phyloP scores from a whole-genome alignment of 192 early-diverging fungal genomes.

The Cetraspora pellucida region DNA sequence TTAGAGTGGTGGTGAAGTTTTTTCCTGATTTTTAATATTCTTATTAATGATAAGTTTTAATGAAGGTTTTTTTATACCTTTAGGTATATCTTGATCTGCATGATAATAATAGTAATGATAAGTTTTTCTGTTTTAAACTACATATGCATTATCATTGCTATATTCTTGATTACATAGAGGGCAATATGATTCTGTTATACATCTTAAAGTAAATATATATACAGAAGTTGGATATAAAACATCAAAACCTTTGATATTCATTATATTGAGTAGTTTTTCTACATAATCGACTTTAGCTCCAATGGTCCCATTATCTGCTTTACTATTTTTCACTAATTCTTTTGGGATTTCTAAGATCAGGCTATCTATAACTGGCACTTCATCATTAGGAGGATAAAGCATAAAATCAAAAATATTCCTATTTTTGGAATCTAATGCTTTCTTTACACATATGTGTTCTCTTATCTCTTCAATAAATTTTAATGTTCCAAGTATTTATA shows the following conservation, averaged over 20 bases:
- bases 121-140: neutral
- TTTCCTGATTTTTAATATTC: neutral
- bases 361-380: conserved; percentile 27
- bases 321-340: neutral
- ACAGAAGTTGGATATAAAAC: conserved; percentile 3
- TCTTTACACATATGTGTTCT: conserved; percentile 8
- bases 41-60: neutral
- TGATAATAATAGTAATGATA: neutral
- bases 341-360: neutral
- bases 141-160: conserved; percentile 15
- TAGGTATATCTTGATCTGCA: neutral
- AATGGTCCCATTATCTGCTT: neutral
- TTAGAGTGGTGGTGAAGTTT: neutral
- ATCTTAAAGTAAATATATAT: neutral
- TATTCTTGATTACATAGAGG: neutral
- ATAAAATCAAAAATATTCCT: conserved; percentile 10
- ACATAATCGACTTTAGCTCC: neutral
- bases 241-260: neutral
- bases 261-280: conserved; percentile 10
- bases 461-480: conserved; percentile 7
- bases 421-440: neutral
- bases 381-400: conserved; percentile 7
- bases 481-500: neutral
- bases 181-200: neutral
- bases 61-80: neutral